Evolutionary conservation across 306 rosid genomes (phyloP).

Genomic region (Vicia villosa): DNA sequence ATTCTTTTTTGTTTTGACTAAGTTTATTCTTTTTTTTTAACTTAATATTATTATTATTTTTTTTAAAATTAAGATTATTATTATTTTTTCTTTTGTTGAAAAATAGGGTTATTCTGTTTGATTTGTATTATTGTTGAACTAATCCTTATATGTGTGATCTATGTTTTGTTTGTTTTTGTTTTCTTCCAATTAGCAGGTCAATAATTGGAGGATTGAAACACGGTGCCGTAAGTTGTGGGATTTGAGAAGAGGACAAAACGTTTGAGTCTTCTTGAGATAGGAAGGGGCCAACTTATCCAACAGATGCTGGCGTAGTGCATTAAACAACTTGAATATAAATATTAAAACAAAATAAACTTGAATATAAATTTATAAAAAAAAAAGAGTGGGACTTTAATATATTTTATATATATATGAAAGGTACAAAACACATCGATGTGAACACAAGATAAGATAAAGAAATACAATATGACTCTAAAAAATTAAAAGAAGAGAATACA

Average conservation of each 20-base stretch:
- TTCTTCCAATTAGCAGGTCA: conserved; percentile 47
- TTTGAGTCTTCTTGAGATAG: conserved; percentile 31
- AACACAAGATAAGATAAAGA: neutral
- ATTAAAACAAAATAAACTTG: too few species aligned
- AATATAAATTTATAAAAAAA: too few species aligned
- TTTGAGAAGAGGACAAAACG: conserved; percentile 18
- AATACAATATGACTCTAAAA: neutral
- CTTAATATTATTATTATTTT: neutral
- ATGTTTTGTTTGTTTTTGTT: neutral
- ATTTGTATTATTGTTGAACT: conserved; percentile 5
- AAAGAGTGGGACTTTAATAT: neutral
- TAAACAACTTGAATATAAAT: neutral
- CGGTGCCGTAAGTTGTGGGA: conserved; percentile 1
- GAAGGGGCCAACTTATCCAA: neutral
- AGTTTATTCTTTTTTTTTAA: neutral
- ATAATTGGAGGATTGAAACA: neutral
- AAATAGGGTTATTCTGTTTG: conserved; percentile 1
- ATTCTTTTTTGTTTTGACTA: neutral
- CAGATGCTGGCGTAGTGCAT: conserved; percentile 3
- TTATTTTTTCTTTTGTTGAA: neutral
- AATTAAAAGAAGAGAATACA: too few species aligned
- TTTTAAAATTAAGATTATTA: neutral
- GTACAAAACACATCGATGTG: neutral
- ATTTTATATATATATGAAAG: neutral
- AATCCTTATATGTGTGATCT: neutral